Conservation (phyloP, 2,329 filamentous ascomycete species). For the Pyrenophora seminiperda region DNA sequence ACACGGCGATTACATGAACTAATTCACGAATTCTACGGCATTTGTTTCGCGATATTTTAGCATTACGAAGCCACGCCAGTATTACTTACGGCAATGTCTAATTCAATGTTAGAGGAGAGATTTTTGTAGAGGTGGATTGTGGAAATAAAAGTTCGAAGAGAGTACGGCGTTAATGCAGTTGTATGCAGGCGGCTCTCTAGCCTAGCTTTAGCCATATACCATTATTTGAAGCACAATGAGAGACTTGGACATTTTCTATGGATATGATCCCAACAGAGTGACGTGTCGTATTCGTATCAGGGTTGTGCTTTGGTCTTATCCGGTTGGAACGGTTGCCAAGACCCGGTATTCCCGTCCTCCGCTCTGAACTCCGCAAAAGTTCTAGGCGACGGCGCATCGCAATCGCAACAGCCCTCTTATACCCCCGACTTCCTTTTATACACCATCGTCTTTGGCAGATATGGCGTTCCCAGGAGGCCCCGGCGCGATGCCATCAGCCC, state of each 20-base stretch:
- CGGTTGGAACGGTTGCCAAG: slow-evolving; percentile 20
- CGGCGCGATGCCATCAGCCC: slow-evolving; percentile 30
- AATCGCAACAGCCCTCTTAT: slow-evolving; percentile 11
- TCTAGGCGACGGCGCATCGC: slow-evolving; percentile 19
- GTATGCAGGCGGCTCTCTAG: slow-evolving; percentile 12
- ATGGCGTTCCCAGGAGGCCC: slow-evolving; percentile 43
- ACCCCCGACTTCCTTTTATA: not conserved
- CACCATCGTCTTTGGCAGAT: not conserved
- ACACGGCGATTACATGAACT: slow-evolving; percentile 43
- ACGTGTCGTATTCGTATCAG: no score
- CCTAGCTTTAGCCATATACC: slow-evolving; percentile 15
- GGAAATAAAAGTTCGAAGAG: slow-evolving; percentile 9
- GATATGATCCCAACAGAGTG: not conserved
- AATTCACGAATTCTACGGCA: slow-evolving; percentile 7
- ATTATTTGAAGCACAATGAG: slow-evolving; percentile 17
- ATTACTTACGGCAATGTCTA: slow-evolving; percentile 37
- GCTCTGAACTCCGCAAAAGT: slow-evolving; percentile 44
- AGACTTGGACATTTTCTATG: slow-evolving; percentile 6
- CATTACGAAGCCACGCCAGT: slow-evolving; percentile 40
- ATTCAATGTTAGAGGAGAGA: slow-evolving; percentile 24
- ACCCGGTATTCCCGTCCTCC: slow-evolving; percentile 41
- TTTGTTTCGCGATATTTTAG: slow-evolving; percentile 12
- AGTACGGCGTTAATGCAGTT: slow-evolving; percentile 23
- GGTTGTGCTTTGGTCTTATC: no score
- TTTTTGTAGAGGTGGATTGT: slow-evolving; percentile 30